Evolutionary conservation across 192 early-diverging fungal species (phyloP), one percentile per base, ranked within the genome.

Genomic region (Podochytrium sp.): DNA sequence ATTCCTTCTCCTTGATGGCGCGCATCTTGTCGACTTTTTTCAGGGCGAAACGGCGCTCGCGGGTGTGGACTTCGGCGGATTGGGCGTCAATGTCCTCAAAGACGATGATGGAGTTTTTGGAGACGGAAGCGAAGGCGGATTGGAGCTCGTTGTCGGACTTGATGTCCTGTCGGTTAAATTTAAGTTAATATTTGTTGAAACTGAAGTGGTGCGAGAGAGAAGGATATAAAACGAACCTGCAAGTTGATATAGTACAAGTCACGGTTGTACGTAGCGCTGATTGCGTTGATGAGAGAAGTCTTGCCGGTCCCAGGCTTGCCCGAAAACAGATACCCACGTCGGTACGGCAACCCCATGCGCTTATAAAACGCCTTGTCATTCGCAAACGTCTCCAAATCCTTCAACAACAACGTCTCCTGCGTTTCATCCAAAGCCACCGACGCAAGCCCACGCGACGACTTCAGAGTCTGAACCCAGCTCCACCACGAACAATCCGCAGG

Each of bases 41-140:
- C 14, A 80, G 33, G 3, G 69, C 70, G 30, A 80, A 61, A 2
- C 76, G 68, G 20, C 73, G 59, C 43, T 83, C 77, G 37, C 78
- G 76, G 18, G 70, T 67, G 62, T 85, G 84, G 14, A 81, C 71
- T 38, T 80, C 71, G 34, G 73, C 79, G 42, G 85, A 83, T 71
- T 84, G 82, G 16, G 88, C 78, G 68, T 90, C 88, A 42, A 88
- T 76, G 66, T 88, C 86, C 61, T 88, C 86, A 56, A 88, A 80
- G 1, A 87, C 86, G 25, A 88, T 81, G 43, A 88, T 79, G 50
- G 43, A 60, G 23, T 78, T 78, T 43, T 76, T 74, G n/a, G 82
- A 65, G 33, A 83, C 79, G 39, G 76, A 76, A 27, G 75, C 47
- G 58, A 83, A 83, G n/a, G 79, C 79, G n/a, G 75, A 78, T 52